These are phyloP conservation scores for Candida mesenterica DNA, from an alignment of 1,139 yeast genomes.

Conservation along the genomic window DNA sequence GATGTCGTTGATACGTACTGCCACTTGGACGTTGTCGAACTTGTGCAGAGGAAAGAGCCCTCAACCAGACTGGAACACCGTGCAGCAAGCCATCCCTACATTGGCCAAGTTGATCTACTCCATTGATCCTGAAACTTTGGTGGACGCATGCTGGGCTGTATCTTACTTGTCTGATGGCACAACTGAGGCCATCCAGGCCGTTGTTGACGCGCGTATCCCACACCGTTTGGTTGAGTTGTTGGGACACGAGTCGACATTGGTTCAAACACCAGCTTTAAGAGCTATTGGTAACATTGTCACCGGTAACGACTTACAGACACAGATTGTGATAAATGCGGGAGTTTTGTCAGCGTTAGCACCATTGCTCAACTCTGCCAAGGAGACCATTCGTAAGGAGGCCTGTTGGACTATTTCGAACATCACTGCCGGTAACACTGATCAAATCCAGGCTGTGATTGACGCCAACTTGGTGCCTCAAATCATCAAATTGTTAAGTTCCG, in stretches of 20 bases:
- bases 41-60: conserved; percentile 96
- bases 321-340: conserved; percentile 90
- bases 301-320: conserved; percentile 94
- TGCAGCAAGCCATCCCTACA: conserved; percentile 86
- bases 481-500: conserved; percentile 72
- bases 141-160: conserved; percentile 99
- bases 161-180: conserved; percentile 93
- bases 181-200: conserved; percentile 91
- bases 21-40: conserved; percentile 97
- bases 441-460: conserved; percentile 95
- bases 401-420: conserved; percentile 98
- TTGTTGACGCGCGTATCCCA: conserved; percentile 94
- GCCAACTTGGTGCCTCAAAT: conserved; percentile 92
- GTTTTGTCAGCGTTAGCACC: conserved; percentile 84
- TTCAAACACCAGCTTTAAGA: conserved; percentile 95
- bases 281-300: conserved; percentile 98
- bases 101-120: conserved; percentile 88
- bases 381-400: conserved; percentile 92
- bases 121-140: conserved; percentile 87
- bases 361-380: conserved; percentile 80
- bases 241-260: conserved; percentile 77
- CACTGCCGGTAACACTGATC: conserved; percentile 94
- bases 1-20: conserved; percentile 88
- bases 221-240: conserved; percentile 88
- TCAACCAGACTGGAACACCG: conserved; percentile 91